Evolutionary conservation across 2,329 filamentous ascomycete genomes (phyloP), one percentile per base, ranked within the genome.

Genomic region (Beauveria pseudobassiana): DNA sequence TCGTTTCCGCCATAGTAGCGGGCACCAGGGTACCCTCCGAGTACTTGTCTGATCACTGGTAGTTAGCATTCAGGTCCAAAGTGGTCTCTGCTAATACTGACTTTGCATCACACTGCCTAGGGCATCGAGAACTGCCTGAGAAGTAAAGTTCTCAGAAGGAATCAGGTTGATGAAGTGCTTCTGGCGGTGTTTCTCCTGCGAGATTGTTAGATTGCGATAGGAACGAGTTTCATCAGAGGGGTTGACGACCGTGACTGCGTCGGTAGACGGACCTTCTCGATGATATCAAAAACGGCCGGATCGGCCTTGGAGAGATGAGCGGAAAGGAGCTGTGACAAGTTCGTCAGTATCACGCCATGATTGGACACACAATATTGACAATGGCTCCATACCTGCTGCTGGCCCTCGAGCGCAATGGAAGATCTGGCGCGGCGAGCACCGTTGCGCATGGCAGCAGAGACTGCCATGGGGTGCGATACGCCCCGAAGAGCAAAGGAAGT

Each of bases 121-220:
- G 40, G 92, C 91, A 81, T 96, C 92, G 61, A 96, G 84, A 22
- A 96, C 92, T 34, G 92, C 91, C 75, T 96, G 90, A 8, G 92
- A 96, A 28, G 92, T 96, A 72, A 96, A 96, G 79, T 96, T 96
- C 78, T 96, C 92, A 7, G 92, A 96, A 22, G 92, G 92, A 67
- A 96, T 96, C 62, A 96, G 82, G 76, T 98, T 98, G 79, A 99
- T 96, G 72, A 97, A 99, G 76, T 98, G 92, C 77, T 96, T 96
- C 77, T 99, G 95, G 68, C 95, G 86, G 68, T 84, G 84, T 85
- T 98, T 98, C 81, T 99, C 95, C 91, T 96, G 42, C 12, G 54
- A 18, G 26, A 30, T 22, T 14, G 34, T 40, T 55, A 43, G 48
- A n/a, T 22, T 8, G 24, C 7, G 14, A 3, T 42, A 30, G 20